phyloP scores from a whole-genome alignment of 345 rosid genomes.

The Acer campestre region DNA sequence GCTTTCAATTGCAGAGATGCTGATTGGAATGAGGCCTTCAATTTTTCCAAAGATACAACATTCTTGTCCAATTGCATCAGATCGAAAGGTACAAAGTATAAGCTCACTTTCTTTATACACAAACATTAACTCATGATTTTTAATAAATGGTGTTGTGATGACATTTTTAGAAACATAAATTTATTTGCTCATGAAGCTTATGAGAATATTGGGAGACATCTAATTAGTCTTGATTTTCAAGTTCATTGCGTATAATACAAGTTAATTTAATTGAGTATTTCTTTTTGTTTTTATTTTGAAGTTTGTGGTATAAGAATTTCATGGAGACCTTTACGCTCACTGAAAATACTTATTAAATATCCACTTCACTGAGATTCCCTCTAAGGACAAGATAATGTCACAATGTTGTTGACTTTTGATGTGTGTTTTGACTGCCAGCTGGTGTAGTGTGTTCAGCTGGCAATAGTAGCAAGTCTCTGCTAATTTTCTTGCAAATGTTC shows the following conservation, averaged over 20 bases:
- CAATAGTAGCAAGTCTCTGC: background rate
- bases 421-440: background rate
- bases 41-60: slow-evolving; percentile 61
- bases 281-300: background rate
- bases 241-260: background rate
- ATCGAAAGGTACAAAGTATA: slow-evolving; percentile 52
- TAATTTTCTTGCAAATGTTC: background rate
- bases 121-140: background rate
- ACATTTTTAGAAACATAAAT: background rate
- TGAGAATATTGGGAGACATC: background rate
- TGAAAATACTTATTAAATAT: background rate
- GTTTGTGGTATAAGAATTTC: background rate
- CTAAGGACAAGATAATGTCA: background rate
- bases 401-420: background rate
- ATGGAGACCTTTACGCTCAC: background rate
- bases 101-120: background rate
- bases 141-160: background rate
- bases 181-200: background rate
- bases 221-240: background rate
- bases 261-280: background rate
- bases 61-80: slow-evolving; percentile 65
- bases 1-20: slow-evolving; percentile 52
- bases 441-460: background rate
- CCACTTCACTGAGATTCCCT: background rate
- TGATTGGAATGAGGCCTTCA: slow-evolving; percentile 87